These are phyloP conservation scores for Neurospora sp. DNA, from an alignment of 2,329 filamentous ascomycete species.

Conservation along the genomic window DNA sequence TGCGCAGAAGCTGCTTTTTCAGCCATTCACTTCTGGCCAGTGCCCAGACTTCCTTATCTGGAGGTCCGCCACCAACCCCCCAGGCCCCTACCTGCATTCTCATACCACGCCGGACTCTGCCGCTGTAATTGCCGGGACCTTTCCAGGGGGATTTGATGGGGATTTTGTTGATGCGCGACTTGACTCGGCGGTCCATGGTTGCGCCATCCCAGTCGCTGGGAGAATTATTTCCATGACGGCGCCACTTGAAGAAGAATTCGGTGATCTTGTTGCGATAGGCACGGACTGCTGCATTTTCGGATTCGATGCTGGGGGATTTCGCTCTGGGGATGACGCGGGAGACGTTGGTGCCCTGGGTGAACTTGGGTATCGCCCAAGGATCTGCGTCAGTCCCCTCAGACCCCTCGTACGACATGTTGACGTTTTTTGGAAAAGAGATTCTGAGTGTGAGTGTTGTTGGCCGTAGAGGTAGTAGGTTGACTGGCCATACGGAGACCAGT, in stretches of 20 bases:
- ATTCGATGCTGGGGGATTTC: not conserved
- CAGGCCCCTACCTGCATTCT: not conserved
- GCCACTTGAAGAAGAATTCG: not conserved
- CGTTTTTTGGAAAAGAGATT: not conserved
- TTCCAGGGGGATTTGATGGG: not conserved
- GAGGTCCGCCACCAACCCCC: not conserved
- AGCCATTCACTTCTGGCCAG: not conserved
- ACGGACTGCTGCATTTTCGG: not conserved
- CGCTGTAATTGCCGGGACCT: not conserved
- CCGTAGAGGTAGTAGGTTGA: not conserved
- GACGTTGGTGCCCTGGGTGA: not conserved
- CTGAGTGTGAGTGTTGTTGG: not conserved
- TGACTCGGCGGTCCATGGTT: not conserved
- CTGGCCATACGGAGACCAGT: not conserved
- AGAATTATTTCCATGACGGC: not conserved
- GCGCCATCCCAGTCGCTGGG: not conserved
- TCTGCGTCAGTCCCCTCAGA: not conserved
- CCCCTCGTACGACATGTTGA: not conserved
- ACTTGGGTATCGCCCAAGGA: not conserved
- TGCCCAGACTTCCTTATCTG: not conserved
- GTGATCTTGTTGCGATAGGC: not conserved
- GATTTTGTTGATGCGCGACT: not conserved
- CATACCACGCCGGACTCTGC: not conserved
- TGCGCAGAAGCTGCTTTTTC: not conserved
- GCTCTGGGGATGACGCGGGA: not conserved